Evolutionary conservation across 73 alveolate species (phyloP).

Genomic region (Uronychia setigera): DNA sequence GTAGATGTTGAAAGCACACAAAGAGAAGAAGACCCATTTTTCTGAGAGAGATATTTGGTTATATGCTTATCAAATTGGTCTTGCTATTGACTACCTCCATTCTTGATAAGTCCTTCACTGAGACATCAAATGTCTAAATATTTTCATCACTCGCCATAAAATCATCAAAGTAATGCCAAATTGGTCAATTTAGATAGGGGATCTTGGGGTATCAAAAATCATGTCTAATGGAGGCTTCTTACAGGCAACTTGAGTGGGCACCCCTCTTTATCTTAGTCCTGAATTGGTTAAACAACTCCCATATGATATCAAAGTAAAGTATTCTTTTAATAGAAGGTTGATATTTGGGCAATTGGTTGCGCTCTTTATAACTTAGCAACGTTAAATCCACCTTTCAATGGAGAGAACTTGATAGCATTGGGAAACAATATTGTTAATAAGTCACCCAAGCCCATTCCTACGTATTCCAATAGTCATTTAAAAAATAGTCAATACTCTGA

Average conservation of each 20-base stretch:
- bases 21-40: constrained; percentile 66
- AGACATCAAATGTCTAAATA: constrained; percentile 95
- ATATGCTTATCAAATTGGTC: constrained; percentile 81
- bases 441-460: background rate
- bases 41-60: constrained; percentile 94
- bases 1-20: constrained; percentile 55
- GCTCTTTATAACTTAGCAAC: constrained; percentile 91
- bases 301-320: constrained; percentile 88
- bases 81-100: constrained; percentile 93
- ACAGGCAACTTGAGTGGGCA: constrained; percentile 88
- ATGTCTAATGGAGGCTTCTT: background rate
- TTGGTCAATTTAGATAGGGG: constrained; percentile 44
- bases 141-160: constrained; percentile 83
- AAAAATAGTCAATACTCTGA: background rate
- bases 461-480: too few species aligned
- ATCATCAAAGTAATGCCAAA: constrained; percentile 76
- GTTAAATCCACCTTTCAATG: constrained; percentile 96
- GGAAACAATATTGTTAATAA: constrained; percentile 81
- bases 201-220: constrained; percentile 21
- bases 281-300: constrained; percentile 94
- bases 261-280: constrained; percentile 97
- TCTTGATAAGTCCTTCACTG: constrained; percentile 92
- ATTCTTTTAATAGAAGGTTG: too few species aligned
- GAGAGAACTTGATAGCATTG: constrained; percentile 92
- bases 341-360: constrained; percentile 98